Base-by-base conservation (phyloP, 1,284 basidiomycete genomes). In the Apiotrichum gracile region DNA sequence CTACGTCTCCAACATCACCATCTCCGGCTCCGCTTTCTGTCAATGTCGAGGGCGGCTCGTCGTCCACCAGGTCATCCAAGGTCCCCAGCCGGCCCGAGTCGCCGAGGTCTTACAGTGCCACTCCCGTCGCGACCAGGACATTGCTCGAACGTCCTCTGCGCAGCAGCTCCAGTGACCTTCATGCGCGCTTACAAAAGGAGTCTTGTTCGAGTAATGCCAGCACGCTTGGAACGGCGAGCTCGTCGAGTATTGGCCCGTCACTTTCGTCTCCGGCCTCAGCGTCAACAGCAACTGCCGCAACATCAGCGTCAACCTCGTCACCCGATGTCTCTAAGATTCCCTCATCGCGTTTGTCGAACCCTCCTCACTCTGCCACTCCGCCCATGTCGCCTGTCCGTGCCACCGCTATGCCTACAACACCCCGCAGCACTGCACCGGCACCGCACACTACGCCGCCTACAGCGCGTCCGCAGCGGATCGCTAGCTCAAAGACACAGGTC, bases 401-500 rank as follows among this genome's bases (percentile, higher is more conserved):
- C 13, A 40, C 47, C 12, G 31, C 42, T 19, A 47, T 46, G 26
- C 48, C 49, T 21, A 26, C 29, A 27, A 47, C 46, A 1, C 45
- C 52, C 6, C 47, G 47, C 52, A 22, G 58, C 57, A 45, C 61
- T 61, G 8, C 21, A 27, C 25, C 40, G n/a, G 33, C 27, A 13
- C 39, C 25, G 34, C 26, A 35, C 38, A 16, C 51, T 52, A 14
- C 60, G 58, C 29, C 61, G 55, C 31, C 66, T 51, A 34, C 52
- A 3, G 47, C 52, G 5, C 50, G 57, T 52, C 27, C 60, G 49
- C 52, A 62, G 55, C 45, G 68, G 57, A 17, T 58, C 55, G 13
- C 22, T 4, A 8, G 47, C 54, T 19, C 47, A 55, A 24, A 63
- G 8, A 50, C 52, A 0, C 61, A 62, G 17, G 68, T 70, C 1